These are phyloP conservation scores for Cyberlindnera petersonii DNA, from an alignment of 805 yeast species.

Conservation along the genomic window DNA sequence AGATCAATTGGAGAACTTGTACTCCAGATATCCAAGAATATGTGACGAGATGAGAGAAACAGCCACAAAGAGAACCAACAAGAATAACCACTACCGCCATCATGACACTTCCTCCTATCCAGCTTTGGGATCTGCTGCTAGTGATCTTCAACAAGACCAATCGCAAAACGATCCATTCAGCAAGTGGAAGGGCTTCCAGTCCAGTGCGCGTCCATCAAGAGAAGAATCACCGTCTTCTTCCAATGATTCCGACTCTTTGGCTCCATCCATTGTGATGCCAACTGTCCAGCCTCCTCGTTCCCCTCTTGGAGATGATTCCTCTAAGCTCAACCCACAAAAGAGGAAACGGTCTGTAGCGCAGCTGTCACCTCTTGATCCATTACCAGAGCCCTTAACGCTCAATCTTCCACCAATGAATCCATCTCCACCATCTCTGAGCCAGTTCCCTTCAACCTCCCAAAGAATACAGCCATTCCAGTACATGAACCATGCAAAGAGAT, in stretches of 20 bases:
- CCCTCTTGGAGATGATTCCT: constrained; percentile 2
- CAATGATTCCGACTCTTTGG: constrained; percentile 5
- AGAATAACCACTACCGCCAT: constrained; percentile 27
- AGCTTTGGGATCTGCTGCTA: too few species aligned
- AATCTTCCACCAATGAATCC: constrained; percentile 41
- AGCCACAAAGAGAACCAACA: constrained; percentile 47
- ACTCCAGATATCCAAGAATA: constrained; percentile 54
- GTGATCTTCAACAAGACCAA: constrained; percentile 5
- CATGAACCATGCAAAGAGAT: constrained; percentile 51
- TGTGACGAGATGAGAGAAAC: constrained; percentile 57
- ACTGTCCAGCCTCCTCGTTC: constrained; percentile 1
- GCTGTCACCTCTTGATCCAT: constrained; percentile 7
- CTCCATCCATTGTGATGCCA: constrained; percentile 1
- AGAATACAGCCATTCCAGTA: constrained; percentile 42
- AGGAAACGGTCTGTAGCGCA: constrained; percentile 18
- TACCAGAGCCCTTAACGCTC: constrained; percentile 21
- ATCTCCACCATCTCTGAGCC: constrained; percentile 31
- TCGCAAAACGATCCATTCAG: constrained; percentile 19
- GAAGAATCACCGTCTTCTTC: constrained; percentile 10
- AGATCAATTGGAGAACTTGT: constrained; percentile 49
- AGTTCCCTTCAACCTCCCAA: constrained; percentile 29
- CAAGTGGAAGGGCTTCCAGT: constrained; percentile 26
- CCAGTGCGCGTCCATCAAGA: constrained; percentile 3
- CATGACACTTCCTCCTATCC: too few species aligned
- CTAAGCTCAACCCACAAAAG: constrained; percentile 6